A percentile compares a stretch with the other conserved stretches of the same genome.
These are phyloP conservation scores for Tinospora cordifolia DNA, from an alignment of 164 flowering plant species.

Conservation along the genomic window DNA sequence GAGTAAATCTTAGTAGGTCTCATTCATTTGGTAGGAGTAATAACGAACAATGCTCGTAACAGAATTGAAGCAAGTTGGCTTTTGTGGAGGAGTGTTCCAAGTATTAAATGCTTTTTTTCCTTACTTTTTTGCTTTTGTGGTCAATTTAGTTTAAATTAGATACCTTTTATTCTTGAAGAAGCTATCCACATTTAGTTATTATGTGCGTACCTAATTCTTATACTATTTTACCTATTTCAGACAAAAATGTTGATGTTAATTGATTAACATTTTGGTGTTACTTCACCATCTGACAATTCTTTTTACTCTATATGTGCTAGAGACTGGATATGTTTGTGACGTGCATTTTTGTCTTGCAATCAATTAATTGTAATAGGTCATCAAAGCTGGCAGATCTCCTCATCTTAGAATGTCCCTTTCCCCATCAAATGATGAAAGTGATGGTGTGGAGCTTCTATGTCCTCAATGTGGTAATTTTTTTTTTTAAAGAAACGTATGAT, in stretches of 20 bases:
- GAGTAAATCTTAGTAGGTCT: too few species aligned
- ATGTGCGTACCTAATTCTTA: too few species aligned
- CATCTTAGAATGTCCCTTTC: slow-evolving; percentile 38
- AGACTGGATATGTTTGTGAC: neutral
- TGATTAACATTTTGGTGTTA: neutral
- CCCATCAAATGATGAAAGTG: slow-evolving; percentile 30
- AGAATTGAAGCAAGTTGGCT: too few species aligned
- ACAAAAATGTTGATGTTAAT: too few species aligned
- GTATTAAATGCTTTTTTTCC: neutral
- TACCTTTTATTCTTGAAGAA: too few species aligned
- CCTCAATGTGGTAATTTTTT: slow-evolving; percentile 57
- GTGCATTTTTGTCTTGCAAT: neutral
- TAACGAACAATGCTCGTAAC: too few species aligned
- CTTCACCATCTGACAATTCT: neutral
- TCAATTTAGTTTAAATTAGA: too few species aligned
- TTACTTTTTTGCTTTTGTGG: neutral
- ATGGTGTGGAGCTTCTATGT: slow-evolving; percentile 33
- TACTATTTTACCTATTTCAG: too few species aligned
- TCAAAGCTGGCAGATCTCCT: slow-evolving; percentile 27
- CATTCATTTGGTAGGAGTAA: too few species aligned
- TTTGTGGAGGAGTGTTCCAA: neutral
- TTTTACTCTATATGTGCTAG: neutral
- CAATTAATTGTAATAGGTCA: slow-evolving; percentile 32
- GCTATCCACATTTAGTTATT: too few species aligned
- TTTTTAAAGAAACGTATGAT: too few species aligned